Percentiles rank a stretch among this genome's conserved stretches.
These are phyloP conservation scores for Arthrobotrys pseudoclavata DNA, from an alignment of 2,329 filamentous ascomycete species.

Conservation along the genomic window DNA sequence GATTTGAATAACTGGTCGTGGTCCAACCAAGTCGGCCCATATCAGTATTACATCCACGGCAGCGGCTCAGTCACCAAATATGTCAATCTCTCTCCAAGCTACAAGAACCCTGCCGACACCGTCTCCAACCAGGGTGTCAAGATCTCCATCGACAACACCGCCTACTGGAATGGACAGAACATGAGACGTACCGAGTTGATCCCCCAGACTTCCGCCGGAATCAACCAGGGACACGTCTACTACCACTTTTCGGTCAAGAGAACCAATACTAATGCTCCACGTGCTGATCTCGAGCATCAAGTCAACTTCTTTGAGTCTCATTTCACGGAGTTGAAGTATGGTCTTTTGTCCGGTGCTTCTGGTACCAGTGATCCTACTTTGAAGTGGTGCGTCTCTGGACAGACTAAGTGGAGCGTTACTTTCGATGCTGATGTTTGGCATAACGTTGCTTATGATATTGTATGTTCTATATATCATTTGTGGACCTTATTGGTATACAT, in stretches of 20 bases:
- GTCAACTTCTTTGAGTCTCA: slow-evolving; percentile 76
- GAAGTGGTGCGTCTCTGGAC: slow-evolving; percentile 75
- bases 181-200: slow-evolving; percentile 83
- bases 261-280: slow-evolving; percentile 73
- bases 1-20: slow-evolving; percentile 75
- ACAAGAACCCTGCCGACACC: slow-evolving; percentile 76
- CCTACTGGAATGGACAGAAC: slow-evolving; percentile 78
- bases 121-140: slow-evolving; percentile 76
- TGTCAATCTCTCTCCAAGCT: slow-evolving; percentile 73
- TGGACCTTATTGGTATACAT: background rate
- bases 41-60: slow-evolving; percentile 77
- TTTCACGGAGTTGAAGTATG: slow-evolving; percentile 81
- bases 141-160: slow-evolving; percentile 75
- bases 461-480: slow-evolving; percentile 63
- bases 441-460: slow-evolving; percentile 75
- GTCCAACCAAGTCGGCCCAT: slow-evolving; percentile 77
- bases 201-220: slow-evolving; percentile 76
- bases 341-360: slow-evolving; percentile 71
- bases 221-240: slow-evolving; percentile 76
- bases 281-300: slow-evolving; percentile 76
- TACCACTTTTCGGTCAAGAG: slow-evolving; percentile 80
- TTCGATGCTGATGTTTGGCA: slow-evolving; percentile 78
- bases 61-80: slow-evolving; percentile 72
- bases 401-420: slow-evolving; percentile 74
- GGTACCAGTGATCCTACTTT: slow-evolving; percentile 70